Percentiles rank a stretch among this genome's conserved stretches.
Evolutionary conservation across 1,284 basidiomycete genomes (phyloP).

Genomic region (Ganoderma leucocontextum): DNA sequence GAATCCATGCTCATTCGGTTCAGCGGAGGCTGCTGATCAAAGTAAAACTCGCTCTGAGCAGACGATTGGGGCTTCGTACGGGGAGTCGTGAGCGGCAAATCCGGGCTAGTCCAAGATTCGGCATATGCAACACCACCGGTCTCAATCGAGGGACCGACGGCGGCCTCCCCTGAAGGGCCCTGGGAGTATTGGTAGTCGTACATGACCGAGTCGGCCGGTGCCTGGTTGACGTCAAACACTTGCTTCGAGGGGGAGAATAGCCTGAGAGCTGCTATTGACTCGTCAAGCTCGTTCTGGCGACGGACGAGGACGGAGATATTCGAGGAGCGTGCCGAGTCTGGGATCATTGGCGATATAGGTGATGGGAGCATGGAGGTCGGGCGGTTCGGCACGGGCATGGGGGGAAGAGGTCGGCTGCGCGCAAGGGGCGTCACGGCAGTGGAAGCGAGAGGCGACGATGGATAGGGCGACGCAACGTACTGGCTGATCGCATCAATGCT

Average conservation of each 20-base stretch:
- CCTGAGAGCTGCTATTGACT: conserved; percentile 65
- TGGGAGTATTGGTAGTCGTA: conserved; percentile 20
- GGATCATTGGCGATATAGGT: conserved; percentile 24
- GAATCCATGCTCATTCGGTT: conserved; percentile 35
- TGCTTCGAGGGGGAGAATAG: conserved; percentile 50
- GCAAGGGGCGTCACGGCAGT: conserved; percentile 24
- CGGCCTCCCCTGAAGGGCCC: background rate
- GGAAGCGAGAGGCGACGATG: conserved; percentile 25
- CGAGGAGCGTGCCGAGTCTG: conserved; percentile 41
- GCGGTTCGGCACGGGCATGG: conserved; percentile 24
- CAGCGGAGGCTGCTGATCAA: conserved; percentile 68
- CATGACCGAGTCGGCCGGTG: conserved; percentile 16
- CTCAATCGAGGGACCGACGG: background rate
- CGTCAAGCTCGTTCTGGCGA: conserved; percentile 71
- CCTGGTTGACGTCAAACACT: conserved; percentile 21
- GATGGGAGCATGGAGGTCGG: conserved; percentile 23
- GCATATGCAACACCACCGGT: conserved; percentile 24
- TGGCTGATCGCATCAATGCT: conserved; percentile 17
- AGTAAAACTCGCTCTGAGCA: conserved; percentile 67
- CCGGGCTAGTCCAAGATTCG: conserved; percentile 22
- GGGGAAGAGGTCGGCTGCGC: conserved; percentile 31
- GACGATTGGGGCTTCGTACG: conserved; percentile 40
- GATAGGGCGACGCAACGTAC: conserved; percentile 22
- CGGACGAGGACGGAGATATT: conserved; percentile 60
- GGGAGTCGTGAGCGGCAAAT: conserved; percentile 37